Conservation (phyloP, 371 early-diverging fungal species). For the Rhizopus stolonifer region DNA sequence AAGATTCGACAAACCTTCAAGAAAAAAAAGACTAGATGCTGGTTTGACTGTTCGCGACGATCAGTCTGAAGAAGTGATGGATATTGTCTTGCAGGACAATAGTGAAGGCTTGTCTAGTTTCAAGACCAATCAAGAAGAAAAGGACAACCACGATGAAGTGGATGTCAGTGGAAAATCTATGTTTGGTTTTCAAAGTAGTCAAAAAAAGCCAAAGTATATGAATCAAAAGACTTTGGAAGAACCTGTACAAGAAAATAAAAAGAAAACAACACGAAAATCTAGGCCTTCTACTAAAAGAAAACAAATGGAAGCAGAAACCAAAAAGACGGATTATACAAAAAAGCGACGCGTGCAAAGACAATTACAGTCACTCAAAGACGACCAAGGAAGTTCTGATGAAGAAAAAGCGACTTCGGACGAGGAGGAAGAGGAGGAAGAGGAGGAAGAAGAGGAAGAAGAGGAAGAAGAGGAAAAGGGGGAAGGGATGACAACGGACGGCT, state of each 20-base stretch:
- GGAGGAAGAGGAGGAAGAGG: constrained; percentile 28
- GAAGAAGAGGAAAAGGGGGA: constrained; percentile 30
- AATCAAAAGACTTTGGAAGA: constrained; percentile 33
- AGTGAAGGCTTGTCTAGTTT: constrained; percentile 13
- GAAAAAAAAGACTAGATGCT: constrained; percentile 13
- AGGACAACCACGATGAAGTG: constrained; percentile 30
- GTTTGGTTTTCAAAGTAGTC: constrained; percentile 29
- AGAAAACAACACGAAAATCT: constrained; percentile 7
- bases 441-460: constrained; percentile 24
- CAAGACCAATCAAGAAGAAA: constrained; percentile 4
- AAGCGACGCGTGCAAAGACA: constrained; percentile 29
- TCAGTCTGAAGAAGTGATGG: constrained; percentile 5
- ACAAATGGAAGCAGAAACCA: constrained; percentile 4
- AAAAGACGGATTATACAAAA: constrained; percentile 24
- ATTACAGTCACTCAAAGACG: constrained; percentile 30
- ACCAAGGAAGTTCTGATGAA: constrained; percentile 8
- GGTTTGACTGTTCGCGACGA: constrained; percentile 23
- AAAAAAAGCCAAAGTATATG: constrained; percentile 32
- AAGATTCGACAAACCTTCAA: constrained; percentile 14
- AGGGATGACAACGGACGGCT: constrained; percentile 46
- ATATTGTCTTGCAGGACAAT: constrained; percentile 12
- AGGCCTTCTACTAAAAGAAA: constrained; percentile 6
- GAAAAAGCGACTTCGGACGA: constrained; percentile 24
- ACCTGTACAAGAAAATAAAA: neutral
- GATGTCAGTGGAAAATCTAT: constrained; percentile 37